These are phyloP conservation scores for Toxicodendron radicans DNA, from an alignment of 345 rosid genomes.

Conservation along the genomic window DNA sequence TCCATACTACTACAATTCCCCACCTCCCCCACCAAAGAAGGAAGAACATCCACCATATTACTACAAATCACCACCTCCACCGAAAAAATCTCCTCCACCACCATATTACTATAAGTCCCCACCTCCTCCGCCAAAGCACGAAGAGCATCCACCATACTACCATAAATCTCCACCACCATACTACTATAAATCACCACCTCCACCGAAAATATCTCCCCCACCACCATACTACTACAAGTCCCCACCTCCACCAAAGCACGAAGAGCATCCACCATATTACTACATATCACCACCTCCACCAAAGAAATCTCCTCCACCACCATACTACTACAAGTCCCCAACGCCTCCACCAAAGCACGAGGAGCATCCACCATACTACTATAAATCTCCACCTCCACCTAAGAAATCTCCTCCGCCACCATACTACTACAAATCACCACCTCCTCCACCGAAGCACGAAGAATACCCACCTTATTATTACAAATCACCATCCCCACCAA, in stretches of 20 bases:
- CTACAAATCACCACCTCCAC: neutral
- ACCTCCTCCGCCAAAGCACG: neutral
- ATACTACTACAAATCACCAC: slow-evolving; percentile 15
- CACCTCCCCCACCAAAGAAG: neutral
- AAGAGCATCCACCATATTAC: neutral
- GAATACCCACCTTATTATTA: slow-evolving; percentile 17
- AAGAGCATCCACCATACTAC: slow-evolving; percentile 19
- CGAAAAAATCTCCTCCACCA: rapidly evolving
- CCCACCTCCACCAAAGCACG: neutral
- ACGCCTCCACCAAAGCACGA: neutral
- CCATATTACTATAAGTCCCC: slow-evolving; percentile 6
- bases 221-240: slow-evolving; percentile 26
- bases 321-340: too few relatives aligned
- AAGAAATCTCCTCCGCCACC: slow-evolving; percentile 19
- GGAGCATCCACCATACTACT: neutral
- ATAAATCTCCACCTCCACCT: neutral
- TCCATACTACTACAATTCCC: slow-evolving; percentile 10
- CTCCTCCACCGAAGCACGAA: slow-evolving; percentile 15
- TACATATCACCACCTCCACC: neutral
- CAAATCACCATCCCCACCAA: neutral
- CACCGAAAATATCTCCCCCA: neutral
- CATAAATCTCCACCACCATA: slow-evolving; percentile 21
- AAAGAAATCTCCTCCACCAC: too few relatives aligned
- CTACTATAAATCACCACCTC: slow-evolving; percentile 14
- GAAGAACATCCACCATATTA: neutral